Percentiles rank a stretch among this genome's conserved stretches.
phyloP scores from a whole-genome alignment of 768 basidiomycete genomes.

The Tephrocybe rancida region DNA sequence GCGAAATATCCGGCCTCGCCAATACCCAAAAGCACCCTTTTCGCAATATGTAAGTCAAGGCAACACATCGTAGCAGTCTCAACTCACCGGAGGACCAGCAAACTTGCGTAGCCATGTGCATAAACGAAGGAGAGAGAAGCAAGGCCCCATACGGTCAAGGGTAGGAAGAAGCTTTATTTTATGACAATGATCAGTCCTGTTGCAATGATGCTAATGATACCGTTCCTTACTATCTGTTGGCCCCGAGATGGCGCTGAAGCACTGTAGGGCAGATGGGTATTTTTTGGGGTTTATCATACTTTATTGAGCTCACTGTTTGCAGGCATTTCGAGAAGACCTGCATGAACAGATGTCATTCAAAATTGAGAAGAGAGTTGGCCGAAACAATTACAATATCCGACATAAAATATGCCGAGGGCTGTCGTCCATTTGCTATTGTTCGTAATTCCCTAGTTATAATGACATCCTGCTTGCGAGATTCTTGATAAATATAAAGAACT shows the following conservation, averaged over 20 bases:
- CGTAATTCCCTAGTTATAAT: slow-evolving; percentile 44
- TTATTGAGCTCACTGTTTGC: slow-evolving; percentile 46
- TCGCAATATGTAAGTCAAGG: not conserved
- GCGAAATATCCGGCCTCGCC: slow-evolving; percentile 64
- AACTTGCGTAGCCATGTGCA: slow-evolving; percentile 51
- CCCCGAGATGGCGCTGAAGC: slow-evolving; percentile 57
- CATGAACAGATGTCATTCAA: not conserved
- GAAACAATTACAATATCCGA: slow-evolving; percentile 52
- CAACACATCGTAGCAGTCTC: not conserved
- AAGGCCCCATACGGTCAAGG: slow-evolving; percentile 56
- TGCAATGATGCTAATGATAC: too few species aligned
- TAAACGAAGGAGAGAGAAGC: slow-evolving; percentile 55
- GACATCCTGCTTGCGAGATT: not conserved
- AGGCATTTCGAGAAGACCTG: slow-evolving; percentile 55
- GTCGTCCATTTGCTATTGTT: slow-evolving; percentile 59
- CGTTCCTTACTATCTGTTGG: slow-evolving; percentile 54
- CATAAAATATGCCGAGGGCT: slow-evolving; percentile 59
- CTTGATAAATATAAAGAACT: slow-evolving; percentile 12
- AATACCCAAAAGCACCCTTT: slow-evolving; percentile 58
- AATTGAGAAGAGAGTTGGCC: not conserved
- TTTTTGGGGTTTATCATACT: not conserved
- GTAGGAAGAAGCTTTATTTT: slow-evolving; percentile 51
- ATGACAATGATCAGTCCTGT: not conserved
- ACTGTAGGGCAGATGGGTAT: slow-evolving; percentile 30
- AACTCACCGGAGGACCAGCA: slow-evolving; percentile 49